Percentiles rank a stretch among this genome's conserved stretches.
phyloP scores from a whole-genome alignment of 345 rosid genomes.

The Bruguiera gymnorhiza region DNA sequence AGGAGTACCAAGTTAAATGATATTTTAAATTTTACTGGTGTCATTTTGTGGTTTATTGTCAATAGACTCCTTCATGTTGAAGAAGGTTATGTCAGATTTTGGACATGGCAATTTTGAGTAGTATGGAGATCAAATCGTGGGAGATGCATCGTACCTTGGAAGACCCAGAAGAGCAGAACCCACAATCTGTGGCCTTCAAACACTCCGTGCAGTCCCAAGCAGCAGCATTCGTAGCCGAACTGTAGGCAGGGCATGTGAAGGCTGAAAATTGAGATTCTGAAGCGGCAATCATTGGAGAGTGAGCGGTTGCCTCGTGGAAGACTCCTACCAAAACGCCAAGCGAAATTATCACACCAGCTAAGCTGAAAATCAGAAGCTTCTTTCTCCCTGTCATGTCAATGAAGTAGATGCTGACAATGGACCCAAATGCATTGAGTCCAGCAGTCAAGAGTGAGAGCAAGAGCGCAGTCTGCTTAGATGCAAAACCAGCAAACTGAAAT shows the following conservation, averaged over 20 bases:
- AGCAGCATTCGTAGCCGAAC: slow-evolving; percentile 19
- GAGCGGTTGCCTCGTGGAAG: slow-evolving; percentile 52
- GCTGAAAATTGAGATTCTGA: slow-evolving; percentile 37
- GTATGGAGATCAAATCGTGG: too few species aligned
- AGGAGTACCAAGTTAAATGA: too few species aligned
- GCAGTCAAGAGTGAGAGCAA: slow-evolving; percentile 68
- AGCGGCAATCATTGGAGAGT: slow-evolving; percentile 48
- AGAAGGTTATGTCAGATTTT: too few species aligned
- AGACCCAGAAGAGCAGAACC: slow-evolving; percentile 63
- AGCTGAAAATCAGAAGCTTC: slow-evolving; percentile 64
- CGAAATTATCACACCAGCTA: slow-evolving; percentile 56
- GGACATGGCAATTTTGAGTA: too few species aligned
- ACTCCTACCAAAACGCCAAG: slow-evolving; percentile 61
- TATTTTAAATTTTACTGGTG: too few species aligned
- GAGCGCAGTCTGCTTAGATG: slow-evolving; percentile 79
- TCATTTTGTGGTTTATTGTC: too few species aligned
- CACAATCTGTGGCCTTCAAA: slow-evolving; percentile 64
- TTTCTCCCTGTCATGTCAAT: slow-evolving; percentile 76
- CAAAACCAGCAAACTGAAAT: slow-evolving; percentile 75
- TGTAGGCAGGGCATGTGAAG: slow-evolving; percentile 56
- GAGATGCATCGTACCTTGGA: slow-evolving; percentile 47
- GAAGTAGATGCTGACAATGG: slow-evolving; percentile 65
- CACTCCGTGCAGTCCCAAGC: slow-evolving; percentile 82
- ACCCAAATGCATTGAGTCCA: slow-evolving; percentile 70
- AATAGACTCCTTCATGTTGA: too few species aligned